Evolutionary conservation across 768 basidiomycete species (phyloP).

Genomic region (Russula emetica): DNA sequence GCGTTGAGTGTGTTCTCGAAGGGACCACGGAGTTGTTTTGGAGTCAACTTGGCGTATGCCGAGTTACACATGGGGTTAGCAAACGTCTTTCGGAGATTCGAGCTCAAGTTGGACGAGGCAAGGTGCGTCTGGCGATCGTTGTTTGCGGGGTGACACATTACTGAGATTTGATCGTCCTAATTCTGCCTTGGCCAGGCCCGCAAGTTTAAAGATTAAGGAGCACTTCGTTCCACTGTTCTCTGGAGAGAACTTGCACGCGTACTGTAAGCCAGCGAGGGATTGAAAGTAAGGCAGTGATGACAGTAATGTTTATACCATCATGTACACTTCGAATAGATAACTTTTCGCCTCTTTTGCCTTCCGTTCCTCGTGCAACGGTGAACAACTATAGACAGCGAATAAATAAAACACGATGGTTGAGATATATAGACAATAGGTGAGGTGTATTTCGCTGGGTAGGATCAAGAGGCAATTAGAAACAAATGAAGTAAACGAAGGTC

Average conservation of each 20-base stretch:
- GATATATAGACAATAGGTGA: background rate
- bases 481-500: background rate
- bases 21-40: constrained; percentile 44
- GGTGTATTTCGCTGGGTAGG: background rate
- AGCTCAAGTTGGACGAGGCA: constrained; percentile 34
- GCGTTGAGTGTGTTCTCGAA: constrained; percentile 44
- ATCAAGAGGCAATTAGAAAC: background rate
- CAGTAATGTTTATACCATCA: background rate
- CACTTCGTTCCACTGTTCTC: constrained; percentile 18
- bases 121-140: background rate
- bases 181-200: constrained; percentile 5
- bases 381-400: constrained; percentile 14
- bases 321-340: background rate
- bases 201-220: constrained; percentile 18
- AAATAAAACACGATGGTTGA: constrained; percentile 5
- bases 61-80: constrained; percentile 43
- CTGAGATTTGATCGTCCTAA: background rate
- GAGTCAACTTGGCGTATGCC: constrained; percentile 45
- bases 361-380: background rate
- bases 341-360: background rate
- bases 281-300: background rate
- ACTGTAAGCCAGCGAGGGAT: constrained; percentile 7
- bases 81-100: constrained; percentile 40
- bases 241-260: constrained; percentile 11
- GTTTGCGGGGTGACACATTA: background rate